These are phyloP conservation scores for Alternaria sp. DNA, from an alignment of 2,329 filamentous ascomycete species.

Conservation along the genomic window DNA sequence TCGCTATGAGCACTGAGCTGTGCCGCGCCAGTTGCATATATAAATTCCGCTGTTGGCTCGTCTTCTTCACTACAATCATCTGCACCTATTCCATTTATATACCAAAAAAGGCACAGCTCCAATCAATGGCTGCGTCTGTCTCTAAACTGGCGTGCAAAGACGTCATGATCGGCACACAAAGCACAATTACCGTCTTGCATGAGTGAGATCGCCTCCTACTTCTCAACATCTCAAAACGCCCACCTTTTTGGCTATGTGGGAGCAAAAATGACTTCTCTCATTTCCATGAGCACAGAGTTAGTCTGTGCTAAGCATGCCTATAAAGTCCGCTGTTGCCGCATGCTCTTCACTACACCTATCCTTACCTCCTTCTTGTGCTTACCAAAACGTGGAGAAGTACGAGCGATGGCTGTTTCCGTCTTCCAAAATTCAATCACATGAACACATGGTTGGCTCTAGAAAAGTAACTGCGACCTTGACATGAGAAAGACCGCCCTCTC, in stretches of 20 bases:
- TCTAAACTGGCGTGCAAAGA: too few relatives aligned
- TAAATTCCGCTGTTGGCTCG: neutral
- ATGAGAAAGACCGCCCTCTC: neutral
- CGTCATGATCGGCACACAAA: too few relatives aligned
- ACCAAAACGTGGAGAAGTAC: neutral
- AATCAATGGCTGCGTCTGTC: too few relatives aligned
- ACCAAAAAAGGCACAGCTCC: too few relatives aligned
- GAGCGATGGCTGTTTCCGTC: neutral
- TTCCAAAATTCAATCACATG: too few relatives aligned
- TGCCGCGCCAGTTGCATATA: neutral
- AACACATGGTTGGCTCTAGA: too few relatives aligned
- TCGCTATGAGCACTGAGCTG: neutral
- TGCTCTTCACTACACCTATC: neutral
- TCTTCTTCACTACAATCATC: too few relatives aligned
- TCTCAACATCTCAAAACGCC: neutral
- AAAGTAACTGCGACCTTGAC: rapidly evolving
- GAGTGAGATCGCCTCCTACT: neutral
- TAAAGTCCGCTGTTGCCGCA: neutral
- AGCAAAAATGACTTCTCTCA: too few relatives aligned
- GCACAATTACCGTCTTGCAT: too few relatives aligned
- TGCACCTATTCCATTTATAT: too few relatives aligned
- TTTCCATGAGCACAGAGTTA: neutral
- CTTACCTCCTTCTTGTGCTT: neutral
- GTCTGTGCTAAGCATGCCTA: neutral
- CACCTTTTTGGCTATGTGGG: too few relatives aligned